These are phyloP conservation scores for Lepidium didymum DNA, from an alignment of 345 rosid genomes.

Conservation along the genomic window DNA sequence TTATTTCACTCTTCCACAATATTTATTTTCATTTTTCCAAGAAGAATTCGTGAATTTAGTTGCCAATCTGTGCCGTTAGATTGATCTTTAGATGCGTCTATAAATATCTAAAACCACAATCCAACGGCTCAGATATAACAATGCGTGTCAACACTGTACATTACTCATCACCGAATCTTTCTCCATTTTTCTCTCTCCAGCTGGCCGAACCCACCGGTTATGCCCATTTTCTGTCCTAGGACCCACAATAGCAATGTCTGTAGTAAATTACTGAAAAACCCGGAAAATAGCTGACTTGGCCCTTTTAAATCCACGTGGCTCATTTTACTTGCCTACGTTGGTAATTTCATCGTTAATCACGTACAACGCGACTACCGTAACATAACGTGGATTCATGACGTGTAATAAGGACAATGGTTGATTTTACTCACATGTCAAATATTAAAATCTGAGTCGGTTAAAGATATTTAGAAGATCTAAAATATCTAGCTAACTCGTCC, in stretches of 20 bases:
- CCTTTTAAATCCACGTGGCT: neutral
- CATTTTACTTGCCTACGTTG: neutral
- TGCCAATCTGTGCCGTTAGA: slow-evolving; percentile 18
- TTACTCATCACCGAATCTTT: slow-evolving; percentile 24
- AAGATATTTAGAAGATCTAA: slow-evolving; percentile 61
- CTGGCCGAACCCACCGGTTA: slow-evolving; percentile 22
- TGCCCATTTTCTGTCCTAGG: slow-evolving; percentile 4
- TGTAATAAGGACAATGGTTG: neutral
- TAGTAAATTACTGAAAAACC: slow-evolving; percentile 5
- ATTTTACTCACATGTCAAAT: neutral
- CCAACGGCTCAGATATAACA: neutral
- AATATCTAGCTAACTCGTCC: slow-evolving; percentile 72
- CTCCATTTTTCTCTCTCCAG: slow-evolving; percentile 24
- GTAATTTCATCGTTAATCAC: neutral
- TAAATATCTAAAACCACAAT: slow-evolving; percentile 19
- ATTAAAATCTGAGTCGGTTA: neutral
- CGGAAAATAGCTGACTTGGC: neutral
- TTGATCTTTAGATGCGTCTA: slow-evolving; percentile 22
- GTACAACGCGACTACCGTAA: neutral
- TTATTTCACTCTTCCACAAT: neutral
- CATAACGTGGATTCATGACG: neutral
- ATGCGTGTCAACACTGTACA: slow-evolving; percentile 1
- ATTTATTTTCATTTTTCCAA: neutral
- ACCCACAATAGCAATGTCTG: slow-evolving; percentile 9
- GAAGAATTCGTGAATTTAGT: neutral